A percentile compares a stretch with the other conserved stretches of the same genome.
These are phyloP conservation scores for Benincasa hispida DNA, from an alignment of 306 rosid genomes.

Conservation along the genomic window DNA sequence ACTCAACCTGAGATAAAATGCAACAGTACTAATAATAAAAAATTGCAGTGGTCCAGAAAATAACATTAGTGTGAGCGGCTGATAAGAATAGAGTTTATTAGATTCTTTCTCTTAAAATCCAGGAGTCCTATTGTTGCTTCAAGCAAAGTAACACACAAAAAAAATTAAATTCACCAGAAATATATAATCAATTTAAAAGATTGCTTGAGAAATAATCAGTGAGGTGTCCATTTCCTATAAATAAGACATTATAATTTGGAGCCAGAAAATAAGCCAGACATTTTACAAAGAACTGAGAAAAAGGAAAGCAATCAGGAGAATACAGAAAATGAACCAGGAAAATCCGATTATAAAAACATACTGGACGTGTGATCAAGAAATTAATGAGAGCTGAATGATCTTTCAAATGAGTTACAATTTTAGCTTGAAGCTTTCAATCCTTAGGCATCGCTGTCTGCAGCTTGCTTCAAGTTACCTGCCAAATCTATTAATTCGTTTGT, in stretches of 20 bases:
- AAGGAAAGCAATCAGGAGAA: background rate
- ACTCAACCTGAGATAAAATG: constrained; percentile 60
- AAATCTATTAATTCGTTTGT: constrained; percentile 77
- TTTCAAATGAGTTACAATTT: too few relatives aligned
- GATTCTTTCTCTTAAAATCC: too few relatives aligned
- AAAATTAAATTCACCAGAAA: background rate
- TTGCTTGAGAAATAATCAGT: background rate
- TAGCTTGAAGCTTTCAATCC: constrained; percentile 87
- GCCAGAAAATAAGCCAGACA: background rate
- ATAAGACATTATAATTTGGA: background rate
- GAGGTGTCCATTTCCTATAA: background rate
- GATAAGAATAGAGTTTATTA: too few relatives aligned
- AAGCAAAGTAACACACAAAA: background rate
- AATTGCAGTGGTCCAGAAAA: background rate
- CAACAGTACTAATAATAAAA: background rate
- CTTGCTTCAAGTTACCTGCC: constrained; percentile 97
- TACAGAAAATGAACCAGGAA: background rate
- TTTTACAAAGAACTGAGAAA: background rate
- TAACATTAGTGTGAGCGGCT: constrained; percentile 9
- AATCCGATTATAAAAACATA: constrained; percentile 18
- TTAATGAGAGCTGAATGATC: constrained; percentile 68
- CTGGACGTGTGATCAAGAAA: constrained; percentile 88
- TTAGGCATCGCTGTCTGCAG: constrained; percentile 85
- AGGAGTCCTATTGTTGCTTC: background rate
- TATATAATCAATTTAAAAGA: background rate